Evolutionary conservation across 306 rosid species (phyloP), one percentile per base, ranked within the genome.

Genomic region (Cyamopsis tetragonoloba): DNA sequence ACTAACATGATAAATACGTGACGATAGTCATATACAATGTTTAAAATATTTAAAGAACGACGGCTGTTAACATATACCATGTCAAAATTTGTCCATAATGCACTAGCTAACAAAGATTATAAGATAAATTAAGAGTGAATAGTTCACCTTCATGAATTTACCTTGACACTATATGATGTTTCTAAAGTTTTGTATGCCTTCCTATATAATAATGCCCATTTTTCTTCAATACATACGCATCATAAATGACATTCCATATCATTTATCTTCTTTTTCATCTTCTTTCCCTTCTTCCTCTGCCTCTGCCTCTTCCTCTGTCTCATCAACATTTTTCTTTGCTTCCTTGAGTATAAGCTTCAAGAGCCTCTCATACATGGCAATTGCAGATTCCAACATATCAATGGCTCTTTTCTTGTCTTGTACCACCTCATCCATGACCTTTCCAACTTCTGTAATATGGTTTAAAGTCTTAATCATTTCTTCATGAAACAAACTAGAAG

Each of bases 281-380:
- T 11, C 4, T 3, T 20, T 9, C 26, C 44, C 48, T 5, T 43
- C 37, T 1, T 77, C 68, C 32, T 19, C 49, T 1, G 1, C 42
- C 57, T 26, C 51, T 55, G 47, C 59, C 37, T 56, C 61, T 4
- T 44, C 32, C 3, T 78, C 49, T 2, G 1, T 44, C 37, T 24
- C 56, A 42, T 61, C 62, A 18, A 24, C 46, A 2, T 65, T 77
- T 72, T 42, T 66, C 46, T 68, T 59, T 65, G 85, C 89, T 68
- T 91, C 95, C 75, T 73, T 72, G 17, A 81, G 86, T 19, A 91
- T 85, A 66, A 88, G 89, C 62, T 71, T 85, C 79, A 91, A 79
- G 27, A 88, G 80, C 75, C 77, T 83, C 79, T 85, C 87, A 11
- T 85, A 88, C 78, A 78, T 51, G 26, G 64, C 74, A 64, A 91